phyloP scores from a whole-genome alignment of 305 asterid species.

The Fraxinus sp. region DNA sequence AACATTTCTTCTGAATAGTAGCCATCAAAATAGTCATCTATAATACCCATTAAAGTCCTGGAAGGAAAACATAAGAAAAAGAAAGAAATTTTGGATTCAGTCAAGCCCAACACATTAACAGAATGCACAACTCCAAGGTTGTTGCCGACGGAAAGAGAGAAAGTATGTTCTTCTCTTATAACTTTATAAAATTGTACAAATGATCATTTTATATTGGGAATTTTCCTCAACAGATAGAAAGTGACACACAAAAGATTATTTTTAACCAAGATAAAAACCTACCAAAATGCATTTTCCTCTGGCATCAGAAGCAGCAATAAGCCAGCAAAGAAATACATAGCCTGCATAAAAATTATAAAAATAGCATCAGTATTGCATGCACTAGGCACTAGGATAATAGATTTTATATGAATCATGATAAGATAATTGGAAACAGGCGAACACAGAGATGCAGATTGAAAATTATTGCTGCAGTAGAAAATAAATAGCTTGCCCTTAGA shows the following conservation, averaged over 20 bases:
- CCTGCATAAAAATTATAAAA: constrained; percentile 57
- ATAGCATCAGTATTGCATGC: constrained; percentile 21
- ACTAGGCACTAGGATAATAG: constrained; percentile 9
- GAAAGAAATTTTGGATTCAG: constrained; percentile 26
- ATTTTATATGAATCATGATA: constrained; percentile 13
- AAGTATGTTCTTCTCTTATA: not conserved
- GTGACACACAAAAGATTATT: constrained; percentile 17
- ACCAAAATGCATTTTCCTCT: constrained; percentile 97
- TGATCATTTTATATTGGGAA: not conserved
- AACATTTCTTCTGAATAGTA: constrained; percentile 92
- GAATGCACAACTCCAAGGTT: constrained; percentile 4
- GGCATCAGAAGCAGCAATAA: constrained; percentile 88
- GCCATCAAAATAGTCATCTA: constrained; percentile 93
- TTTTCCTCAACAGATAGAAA: constrained; percentile 4
- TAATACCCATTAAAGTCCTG: constrained; percentile 89
- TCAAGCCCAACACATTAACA: not conserved
- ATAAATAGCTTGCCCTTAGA: not conserved
- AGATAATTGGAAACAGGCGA: constrained; percentile 12
- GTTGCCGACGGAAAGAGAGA: not conserved
- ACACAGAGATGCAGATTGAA: not conserved
- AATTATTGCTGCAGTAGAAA: not conserved
- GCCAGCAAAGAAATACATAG: constrained; percentile 98
- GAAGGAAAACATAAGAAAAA: constrained; percentile 22
- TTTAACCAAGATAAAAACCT: constrained; percentile 33
- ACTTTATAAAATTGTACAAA: not conserved